Base-by-base conservation (phyloP, 1,284 basidiomycete species). In the Trichosporon coremiiforme region DNA sequence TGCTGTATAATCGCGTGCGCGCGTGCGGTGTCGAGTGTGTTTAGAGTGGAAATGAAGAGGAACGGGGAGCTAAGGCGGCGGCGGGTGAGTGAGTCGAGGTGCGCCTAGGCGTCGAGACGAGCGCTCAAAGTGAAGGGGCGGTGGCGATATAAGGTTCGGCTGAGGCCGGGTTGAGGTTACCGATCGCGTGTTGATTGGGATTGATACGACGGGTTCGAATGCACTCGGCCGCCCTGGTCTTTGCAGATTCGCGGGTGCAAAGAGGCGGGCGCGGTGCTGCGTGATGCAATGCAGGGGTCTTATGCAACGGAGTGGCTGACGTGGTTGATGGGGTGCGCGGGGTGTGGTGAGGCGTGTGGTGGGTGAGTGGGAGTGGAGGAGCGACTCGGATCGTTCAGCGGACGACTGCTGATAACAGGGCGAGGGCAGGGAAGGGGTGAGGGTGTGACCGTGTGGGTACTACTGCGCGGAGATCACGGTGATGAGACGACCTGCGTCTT, bases 71-170 rank as follows among this genome's bases (percentile, higher is more conserved):
- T 53, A 53, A 53, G 47, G 47, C 47, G 47, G 45, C 17, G 45
- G 47, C 47, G 47, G 8, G 47, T 53, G 20, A 53, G 47, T 53
- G 47, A 22, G 47, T 53, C 47, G 47, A 53, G 47, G 9, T 53
- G 47, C 47, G 47, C 47, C 47, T 53, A 53, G 47, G 47, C 47
- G 47, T 53, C n/a, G 20, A n/a, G 20, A 20, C 7, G 47, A 53
- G 47, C 47, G 7, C 41, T 45, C 20, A 53, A 53, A 15, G 47
- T 53, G 47, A 53, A 53, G 47, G 47, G 47, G 47, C 47, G 47
- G 47, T 53, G 47, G 47, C 47, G 47, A 53, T 53, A 53, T 53
- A 53, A 20, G 47, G 47, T 53, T 53, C 47, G 47, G 47, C 47
- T 53, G 47, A 53, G 47, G 47, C 47, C 47, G 47, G 47, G 9